phyloP scores from a whole-genome alignment of 78 protist genomes.

The Guillardia theta region DNA sequence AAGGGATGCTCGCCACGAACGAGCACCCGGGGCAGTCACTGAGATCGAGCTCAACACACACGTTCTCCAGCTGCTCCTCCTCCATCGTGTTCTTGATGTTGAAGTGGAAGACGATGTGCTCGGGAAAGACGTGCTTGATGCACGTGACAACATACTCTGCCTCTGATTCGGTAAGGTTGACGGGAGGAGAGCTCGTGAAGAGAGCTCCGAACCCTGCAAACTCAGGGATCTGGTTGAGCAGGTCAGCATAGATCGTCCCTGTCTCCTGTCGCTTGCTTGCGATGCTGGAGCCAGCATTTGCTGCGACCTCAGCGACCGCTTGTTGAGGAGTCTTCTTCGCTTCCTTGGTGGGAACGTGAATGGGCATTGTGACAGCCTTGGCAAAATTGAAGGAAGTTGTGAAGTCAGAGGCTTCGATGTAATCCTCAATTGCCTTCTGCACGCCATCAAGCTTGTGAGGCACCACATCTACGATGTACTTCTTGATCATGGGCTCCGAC shows the following conservation, averaged over 20 bases:
- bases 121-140: slow-evolving; percentile 79
- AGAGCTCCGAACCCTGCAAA: slow-evolving; percentile 74
- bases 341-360: background rate
- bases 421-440: background rate
- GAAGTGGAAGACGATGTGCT: slow-evolving; percentile 84
- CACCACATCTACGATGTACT: background rate
- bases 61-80: slow-evolving; percentile 72
- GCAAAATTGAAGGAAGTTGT: slow-evolving; percentile 11
- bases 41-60: slow-evolving; percentile 57
- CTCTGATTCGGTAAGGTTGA: slow-evolving; percentile 87
- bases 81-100: slow-evolving; percentile 82
- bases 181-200: slow-evolving; percentile 44
- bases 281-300: no score
- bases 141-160: slow-evolving; percentile 87
- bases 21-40: background rate
- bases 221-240: slow-evolving; percentile 70
- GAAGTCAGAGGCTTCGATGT: background rate
- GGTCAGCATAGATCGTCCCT: background rate
- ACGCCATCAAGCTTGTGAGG: background rate
- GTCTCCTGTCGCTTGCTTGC: background rate
- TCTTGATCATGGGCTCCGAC: background rate
- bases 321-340: background rate
- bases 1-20: background rate
- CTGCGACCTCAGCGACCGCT: background rate
- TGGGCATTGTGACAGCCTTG: background rate